Evolutionary conservation across 805 yeast genomes (phyloP).

Genomic region (Suhomyces vadensis): DNA sequence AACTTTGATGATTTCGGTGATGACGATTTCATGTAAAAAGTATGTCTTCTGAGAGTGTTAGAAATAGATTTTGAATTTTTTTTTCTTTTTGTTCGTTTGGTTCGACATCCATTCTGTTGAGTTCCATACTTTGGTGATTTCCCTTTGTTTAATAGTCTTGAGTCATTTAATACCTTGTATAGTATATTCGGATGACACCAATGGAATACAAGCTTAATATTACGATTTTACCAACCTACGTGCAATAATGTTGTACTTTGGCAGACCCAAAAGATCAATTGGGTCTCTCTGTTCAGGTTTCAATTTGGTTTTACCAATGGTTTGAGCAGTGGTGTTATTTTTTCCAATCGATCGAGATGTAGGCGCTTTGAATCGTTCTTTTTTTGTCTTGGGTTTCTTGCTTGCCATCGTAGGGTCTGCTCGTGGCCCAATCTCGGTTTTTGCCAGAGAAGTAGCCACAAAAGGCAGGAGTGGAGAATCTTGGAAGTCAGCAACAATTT

Average conservation of each 20-base stretch:
- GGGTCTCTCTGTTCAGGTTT: constrained; percentile 12
- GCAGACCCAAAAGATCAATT: constrained; percentile 12
- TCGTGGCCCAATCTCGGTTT: background rate
- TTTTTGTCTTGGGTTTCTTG: background rate
- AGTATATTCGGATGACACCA: constrained; percentile 4
- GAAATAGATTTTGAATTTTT: background rate
- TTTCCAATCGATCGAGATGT: background rate
- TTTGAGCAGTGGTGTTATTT: background rate
- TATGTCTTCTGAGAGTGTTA: constrained; percentile 8
- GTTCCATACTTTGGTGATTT: background rate
- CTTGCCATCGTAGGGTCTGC: background rate
- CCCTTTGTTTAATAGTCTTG: constrained; percentile 2
- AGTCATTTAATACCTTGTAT: constrained; percentile 3
- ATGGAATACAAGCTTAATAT: background rate
- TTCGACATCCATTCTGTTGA: background rate
- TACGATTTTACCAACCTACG: background rate
- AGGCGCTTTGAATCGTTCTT: background rate
- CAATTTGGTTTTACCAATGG: too few species aligned
- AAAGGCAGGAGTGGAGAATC: background rate
- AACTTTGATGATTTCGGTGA: constrained; percentile 67
- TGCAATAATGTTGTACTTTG: constrained; percentile 2
- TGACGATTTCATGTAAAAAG: constrained; percentile 80
- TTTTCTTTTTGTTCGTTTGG: background rate
- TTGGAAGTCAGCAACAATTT: background rate
- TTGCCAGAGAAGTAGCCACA: background rate